A percentile compares a stretch with the other conserved stretches of the same genome.
Evolutionary conservation across 2,329 filamentous ascomycete genomes (phyloP).

Genomic region (Alternaria dauci): DNA sequence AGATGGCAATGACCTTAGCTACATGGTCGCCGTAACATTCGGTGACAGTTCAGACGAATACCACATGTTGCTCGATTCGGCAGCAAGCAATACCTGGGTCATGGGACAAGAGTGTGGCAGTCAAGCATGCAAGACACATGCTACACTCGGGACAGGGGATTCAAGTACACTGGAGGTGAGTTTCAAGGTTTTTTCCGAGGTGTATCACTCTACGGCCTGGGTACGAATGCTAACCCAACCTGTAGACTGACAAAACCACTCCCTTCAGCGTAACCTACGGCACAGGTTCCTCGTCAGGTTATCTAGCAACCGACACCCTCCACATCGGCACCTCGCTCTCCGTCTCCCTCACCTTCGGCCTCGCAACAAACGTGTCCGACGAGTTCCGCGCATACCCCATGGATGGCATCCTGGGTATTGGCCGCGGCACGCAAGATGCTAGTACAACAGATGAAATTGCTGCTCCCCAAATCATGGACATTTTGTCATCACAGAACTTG

Average conservation of each 20-base stretch:
- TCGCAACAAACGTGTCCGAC: slow-evolving; percentile 74
- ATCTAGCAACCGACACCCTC: slow-evolving; percentile 71
- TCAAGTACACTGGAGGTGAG: slow-evolving; percentile 67
- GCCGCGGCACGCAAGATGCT: slow-evolving; percentile 60
- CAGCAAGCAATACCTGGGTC: slow-evolving; percentile 78
- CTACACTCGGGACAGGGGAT: slow-evolving; percentile 70
- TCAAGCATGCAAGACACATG: slow-evolving; percentile 72
- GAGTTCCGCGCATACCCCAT: slow-evolving; percentile 83
- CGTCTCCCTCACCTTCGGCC: slow-evolving; percentile 72
- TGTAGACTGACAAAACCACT: slow-evolving; percentile 55
- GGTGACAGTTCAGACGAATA: slow-evolving; percentile 61
- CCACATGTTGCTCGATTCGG: slow-evolving; percentile 64
- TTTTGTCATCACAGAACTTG: slow-evolving; percentile 64
- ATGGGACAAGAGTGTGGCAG: slow-evolving; percentile 75
- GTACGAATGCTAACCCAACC: neutral
- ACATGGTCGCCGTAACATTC: slow-evolving; percentile 61
- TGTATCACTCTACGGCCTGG: neutral
- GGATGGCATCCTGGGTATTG: slow-evolving; percentile 85
- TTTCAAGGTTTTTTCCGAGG: neutral
- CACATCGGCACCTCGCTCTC: slow-evolving; percentile 71
- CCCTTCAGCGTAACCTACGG: slow-evolving; percentile 77
- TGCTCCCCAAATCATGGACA: slow-evolving; percentile 72
- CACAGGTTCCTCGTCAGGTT: slow-evolving; percentile 75
- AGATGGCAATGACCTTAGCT: slow-evolving; percentile 63
- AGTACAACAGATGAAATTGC: slow-evolving; percentile 53